Evolutionary conservation across 148 eudicot species (phyloP).

Genomic region (Pouteria glomerata): DNA sequence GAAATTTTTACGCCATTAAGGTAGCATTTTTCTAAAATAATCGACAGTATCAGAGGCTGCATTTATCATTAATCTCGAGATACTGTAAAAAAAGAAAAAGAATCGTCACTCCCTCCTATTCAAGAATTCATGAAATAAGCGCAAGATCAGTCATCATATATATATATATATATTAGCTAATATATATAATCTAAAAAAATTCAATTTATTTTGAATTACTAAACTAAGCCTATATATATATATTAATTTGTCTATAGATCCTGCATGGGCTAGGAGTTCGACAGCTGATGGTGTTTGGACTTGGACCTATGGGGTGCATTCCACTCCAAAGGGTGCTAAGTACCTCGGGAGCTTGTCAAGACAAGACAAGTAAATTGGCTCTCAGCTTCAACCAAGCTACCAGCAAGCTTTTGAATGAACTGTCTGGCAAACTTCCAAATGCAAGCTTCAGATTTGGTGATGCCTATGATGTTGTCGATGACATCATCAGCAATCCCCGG

Average conservation of each 20-base stretch:
- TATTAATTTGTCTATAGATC: no score
- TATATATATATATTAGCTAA: neutral
- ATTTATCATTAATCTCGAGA: no score
- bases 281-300: conserved; percentile 71
- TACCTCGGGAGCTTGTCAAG: conserved; percentile 63
- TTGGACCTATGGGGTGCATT: conserved; percentile 92
- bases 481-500: conserved; percentile 61
- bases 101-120: no score
- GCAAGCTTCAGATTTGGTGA: conserved; percentile 68
- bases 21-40: no score
- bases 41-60: no score
- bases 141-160: no score
- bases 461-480: conserved; percentile 76
- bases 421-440: conserved; percentile 52
- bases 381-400: conserved; percentile 54
- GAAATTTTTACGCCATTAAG: no score
- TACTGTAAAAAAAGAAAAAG: no score
- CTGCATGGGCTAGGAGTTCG: conserved; percentile 70
- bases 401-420: conserved; percentile 29
- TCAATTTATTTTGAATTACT: no score
- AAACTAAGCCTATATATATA: no score
- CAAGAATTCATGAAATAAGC: no score
- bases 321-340: conserved; percentile 82
- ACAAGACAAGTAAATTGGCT: conserved; percentile 62
- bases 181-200: neutral